Percentiles rank a stretch among this genome's conserved stretches.
Conservation (phyloP, 495 filamentous ascomycete species). For the Trichoderma virens region DNA sequence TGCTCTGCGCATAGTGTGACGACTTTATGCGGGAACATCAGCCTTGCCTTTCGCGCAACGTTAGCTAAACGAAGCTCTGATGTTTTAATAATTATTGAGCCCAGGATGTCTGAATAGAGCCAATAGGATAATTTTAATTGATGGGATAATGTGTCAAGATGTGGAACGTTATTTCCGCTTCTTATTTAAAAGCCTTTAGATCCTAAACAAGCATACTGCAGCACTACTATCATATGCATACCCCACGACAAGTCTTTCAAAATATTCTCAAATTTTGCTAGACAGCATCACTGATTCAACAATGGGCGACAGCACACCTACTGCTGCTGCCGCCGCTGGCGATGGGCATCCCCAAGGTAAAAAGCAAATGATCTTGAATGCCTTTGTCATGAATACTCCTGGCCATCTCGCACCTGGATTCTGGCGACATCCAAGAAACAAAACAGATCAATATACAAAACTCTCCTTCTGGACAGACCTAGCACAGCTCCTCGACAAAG, state of each 20-base stretch:
- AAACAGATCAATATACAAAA: slow-evolving; percentile 45
- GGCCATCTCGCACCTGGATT: slow-evolving; percentile 59
- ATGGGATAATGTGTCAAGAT: background rate
- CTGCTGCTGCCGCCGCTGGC: background rate
- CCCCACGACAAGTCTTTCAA: background rate
- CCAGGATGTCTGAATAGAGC: background rate
- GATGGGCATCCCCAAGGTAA: slow-evolving; percentile 20
- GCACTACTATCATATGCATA: background rate
- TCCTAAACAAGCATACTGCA: background rate
- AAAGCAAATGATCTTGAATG: slow-evolving; percentile 57
- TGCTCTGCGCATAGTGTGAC: slow-evolving; percentile 6
- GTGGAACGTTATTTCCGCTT: background rate
- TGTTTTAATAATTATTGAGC: background rate
- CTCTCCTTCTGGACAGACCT: slow-evolving; percentile 49
- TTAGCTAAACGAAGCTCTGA: background rate
- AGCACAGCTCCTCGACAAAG: slow-evolving; percentile 49
- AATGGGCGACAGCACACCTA: background rate
- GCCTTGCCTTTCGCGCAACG: background rate
- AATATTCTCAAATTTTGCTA: background rate
- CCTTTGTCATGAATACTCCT: slow-evolving; percentile 52
- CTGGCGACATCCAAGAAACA: slow-evolving; percentile 47
- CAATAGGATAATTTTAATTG: background rate
- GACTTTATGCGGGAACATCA: slow-evolving; percentile 1
- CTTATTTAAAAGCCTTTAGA: background rate
- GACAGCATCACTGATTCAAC: background rate